phyloP scores from a whole-genome alignment of 768 basidiomycete species.

The Daedalea quercina region DNA sequence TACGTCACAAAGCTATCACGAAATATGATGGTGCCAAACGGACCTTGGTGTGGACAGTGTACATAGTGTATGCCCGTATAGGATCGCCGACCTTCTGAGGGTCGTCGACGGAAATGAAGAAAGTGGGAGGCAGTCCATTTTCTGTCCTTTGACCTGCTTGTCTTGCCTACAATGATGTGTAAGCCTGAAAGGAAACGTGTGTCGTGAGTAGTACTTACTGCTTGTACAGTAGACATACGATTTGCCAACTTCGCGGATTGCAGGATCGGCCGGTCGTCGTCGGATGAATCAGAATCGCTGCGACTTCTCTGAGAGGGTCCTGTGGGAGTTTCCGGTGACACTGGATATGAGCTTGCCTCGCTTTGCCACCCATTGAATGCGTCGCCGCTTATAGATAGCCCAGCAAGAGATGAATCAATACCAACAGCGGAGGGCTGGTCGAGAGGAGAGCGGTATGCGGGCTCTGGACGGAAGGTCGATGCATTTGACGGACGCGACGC shows the following conservation, averaged over 20 bases:
- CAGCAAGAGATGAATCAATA: slow-evolving; percentile 33
- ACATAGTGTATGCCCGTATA: slow-evolving; percentile 90
- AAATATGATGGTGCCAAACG: slow-evolving; percentile 20
- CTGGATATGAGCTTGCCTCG: slow-evolving; percentile 17
- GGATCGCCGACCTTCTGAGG: slow-evolving; percentile 97
- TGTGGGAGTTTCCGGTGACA: slow-evolving; percentile 23
- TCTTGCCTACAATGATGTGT: too few relatives aligned
- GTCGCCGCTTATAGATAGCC: slow-evolving; percentile 43
- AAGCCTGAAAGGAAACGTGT: too few relatives aligned
- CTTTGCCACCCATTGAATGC: slow-evolving; percentile 45
- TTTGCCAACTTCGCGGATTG: slow-evolving; percentile 16
- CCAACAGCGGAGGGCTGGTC: slow-evolving; percentile 18
- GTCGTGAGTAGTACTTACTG: background rate
- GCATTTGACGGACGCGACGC: slow-evolving; percentile 10
- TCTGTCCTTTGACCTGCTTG: slow-evolving; percentile 17
- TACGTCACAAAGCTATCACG: background rate
- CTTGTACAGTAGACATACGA: background rate
- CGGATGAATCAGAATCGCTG: slow-evolving; percentile 27
- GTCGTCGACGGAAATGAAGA: slow-evolving; percentile 89
- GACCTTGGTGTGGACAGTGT: slow-evolving; percentile 89
- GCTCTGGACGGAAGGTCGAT: slow-evolving; percentile 11
- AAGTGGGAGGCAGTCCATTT: slow-evolving; percentile 58
- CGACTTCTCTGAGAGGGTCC: background rate
- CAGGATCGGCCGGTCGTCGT: slow-evolving; percentile 24
- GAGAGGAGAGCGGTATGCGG: slow-evolving; percentile 21